Conservation (phyloP, 2,329 filamentous ascomycete genomes). For the Alternaria arbusti region DNA sequence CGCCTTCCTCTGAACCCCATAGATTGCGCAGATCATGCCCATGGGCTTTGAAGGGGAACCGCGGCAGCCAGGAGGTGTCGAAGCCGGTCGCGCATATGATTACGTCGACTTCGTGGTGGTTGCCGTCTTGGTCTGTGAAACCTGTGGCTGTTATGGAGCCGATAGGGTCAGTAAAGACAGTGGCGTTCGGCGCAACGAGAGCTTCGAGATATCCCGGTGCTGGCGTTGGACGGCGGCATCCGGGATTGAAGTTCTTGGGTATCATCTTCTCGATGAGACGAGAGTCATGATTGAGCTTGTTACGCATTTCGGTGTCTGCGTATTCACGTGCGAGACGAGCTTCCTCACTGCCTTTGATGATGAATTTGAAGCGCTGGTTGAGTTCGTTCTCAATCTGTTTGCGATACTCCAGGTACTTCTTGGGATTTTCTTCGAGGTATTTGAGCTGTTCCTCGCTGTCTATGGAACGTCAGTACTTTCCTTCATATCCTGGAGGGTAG, state of each 20-base stretch:
- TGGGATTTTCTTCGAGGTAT: conserved; percentile 49
- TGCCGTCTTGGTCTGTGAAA: conserved; percentile 28
- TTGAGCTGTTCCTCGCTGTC: conserved; percentile 51
- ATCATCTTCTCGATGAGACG: conserved; percentile 54
- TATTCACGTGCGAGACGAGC: conserved; percentile 52
- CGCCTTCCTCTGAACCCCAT: conserved; percentile 45
- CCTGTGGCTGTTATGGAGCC: conserved; percentile 25
- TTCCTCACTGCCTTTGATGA: conserved; percentile 57
- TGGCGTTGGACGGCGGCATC: conserved; percentile 33
- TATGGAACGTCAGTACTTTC: conserved; percentile 8
- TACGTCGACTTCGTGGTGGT: conserved; percentile 46
- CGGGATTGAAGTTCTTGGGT: conserved; percentile 48
- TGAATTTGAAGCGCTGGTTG: conserved; percentile 61
- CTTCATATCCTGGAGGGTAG: too few relatives aligned
- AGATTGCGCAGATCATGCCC: conserved; percentile 42
- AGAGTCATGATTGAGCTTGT: conserved; percentile 48
- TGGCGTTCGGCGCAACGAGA: conserved; percentile 22
- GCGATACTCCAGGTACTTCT: conserved; percentile 56
- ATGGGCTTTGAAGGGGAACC: conserved; percentile 35
- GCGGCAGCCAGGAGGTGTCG: conserved; percentile 40
- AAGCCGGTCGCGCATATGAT: conserved; percentile 54
- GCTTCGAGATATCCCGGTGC: conserved; percentile 33
- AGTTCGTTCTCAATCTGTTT: conserved; percentile 58
- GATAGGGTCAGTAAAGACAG: conserved; percentile 29
- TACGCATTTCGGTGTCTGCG: conserved; percentile 49